Conservation (phyloP, 345 rosid genomes). For the Hibiscus mutabilis region DNA sequence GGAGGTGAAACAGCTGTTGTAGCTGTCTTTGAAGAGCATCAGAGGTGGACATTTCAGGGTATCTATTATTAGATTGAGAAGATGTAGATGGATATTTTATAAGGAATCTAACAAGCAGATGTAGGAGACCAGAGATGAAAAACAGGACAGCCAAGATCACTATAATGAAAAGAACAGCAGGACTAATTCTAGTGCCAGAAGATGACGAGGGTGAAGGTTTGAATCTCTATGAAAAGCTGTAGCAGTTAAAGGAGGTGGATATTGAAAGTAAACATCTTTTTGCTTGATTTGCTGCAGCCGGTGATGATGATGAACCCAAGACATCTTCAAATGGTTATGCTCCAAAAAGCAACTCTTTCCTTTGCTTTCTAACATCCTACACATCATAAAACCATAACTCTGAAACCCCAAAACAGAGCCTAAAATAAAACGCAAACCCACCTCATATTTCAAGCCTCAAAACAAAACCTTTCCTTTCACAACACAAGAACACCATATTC, state of each 20-base stretch:
- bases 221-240: background rate
- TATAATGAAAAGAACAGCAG: background rate
- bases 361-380: too few relatives aligned
- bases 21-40: background rate
- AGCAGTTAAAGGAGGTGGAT: too few relatives aligned
- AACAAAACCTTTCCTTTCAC: too few relatives aligned
- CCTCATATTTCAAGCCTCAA: background rate
- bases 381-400: background rate
- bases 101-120: background rate
- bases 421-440: background rate
- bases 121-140: background rate
- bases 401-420: background rate
- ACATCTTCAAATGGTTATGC: too few relatives aligned
- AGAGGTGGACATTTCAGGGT: background rate
- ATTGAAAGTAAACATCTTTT: too few relatives aligned
- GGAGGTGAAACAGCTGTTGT: background rate
- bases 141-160: background rate
- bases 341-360: background rate
- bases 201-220: background rate
- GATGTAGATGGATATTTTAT: background rate
- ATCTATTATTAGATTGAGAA: background rate
- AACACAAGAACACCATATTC: too few relatives aligned
- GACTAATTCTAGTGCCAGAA: background rate
- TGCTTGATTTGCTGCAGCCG: too few relatives aligned
- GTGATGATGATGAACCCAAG: too few relatives aligned